Evolutionary conservation across 176 grass and related monocot genomes (phyloP).

Genomic region (Bolboschoenus planiculmis): DNA sequence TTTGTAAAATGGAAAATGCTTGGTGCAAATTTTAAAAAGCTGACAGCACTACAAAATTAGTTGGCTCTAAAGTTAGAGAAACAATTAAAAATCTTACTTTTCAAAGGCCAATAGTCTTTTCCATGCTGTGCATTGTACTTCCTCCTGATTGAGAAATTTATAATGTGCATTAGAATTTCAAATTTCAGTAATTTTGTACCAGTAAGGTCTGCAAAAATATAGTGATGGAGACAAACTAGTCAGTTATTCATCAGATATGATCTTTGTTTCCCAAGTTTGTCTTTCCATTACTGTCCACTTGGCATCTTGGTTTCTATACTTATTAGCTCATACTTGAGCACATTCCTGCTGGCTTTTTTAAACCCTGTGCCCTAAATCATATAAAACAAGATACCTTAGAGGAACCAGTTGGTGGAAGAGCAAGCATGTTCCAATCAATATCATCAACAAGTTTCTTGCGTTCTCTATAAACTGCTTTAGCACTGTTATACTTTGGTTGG

Average conservation of each 20-base stretch:
- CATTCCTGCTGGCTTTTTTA: background rate
- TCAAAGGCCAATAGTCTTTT: conserved; percentile 89
- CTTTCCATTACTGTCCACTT: background rate
- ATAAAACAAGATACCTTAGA: conserved; percentile 50
- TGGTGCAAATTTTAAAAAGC: background rate
- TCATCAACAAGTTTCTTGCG: conserved; percentile 90
- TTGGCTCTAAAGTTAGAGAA: conserved; percentile 11
- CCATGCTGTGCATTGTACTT: conserved; percentile 82
- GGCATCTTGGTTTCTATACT: background rate
- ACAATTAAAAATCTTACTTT: conserved; percentile 49
- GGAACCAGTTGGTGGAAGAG: conserved; percentile 68
- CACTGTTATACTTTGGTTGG: conserved; percentile 96
- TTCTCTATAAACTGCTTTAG: conserved; percentile 92
- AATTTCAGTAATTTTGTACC: background rate
- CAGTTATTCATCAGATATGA: background rate
- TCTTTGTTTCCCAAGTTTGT: background rate
- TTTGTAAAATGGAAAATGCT: background rate
- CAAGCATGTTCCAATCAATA: conserved; percentile 92
- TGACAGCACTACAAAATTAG: conserved; percentile 3
- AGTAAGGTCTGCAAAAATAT: background rate
- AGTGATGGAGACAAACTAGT: background rate
- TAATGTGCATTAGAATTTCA: background rate
- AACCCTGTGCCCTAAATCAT: background rate
- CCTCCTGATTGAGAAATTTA: conserved; percentile 50
- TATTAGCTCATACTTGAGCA: background rate